Conservation (phyloP, 257 asterid genomes). For the Solanum verrucosum region DNA sequence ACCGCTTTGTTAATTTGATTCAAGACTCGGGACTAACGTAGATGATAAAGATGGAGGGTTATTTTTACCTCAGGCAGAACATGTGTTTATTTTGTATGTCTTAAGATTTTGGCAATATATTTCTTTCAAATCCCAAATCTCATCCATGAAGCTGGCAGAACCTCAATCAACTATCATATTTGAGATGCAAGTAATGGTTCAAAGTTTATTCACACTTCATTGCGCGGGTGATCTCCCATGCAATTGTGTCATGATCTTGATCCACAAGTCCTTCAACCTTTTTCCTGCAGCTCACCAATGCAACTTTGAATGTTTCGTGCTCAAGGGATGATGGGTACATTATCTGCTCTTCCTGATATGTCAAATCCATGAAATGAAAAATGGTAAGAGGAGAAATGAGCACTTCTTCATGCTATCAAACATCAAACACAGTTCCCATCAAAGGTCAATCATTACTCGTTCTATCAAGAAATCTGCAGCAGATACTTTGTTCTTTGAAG, state of each 20-base stretch:
- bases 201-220: slow-evolving; percentile 20
- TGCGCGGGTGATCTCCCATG: slow-evolving; percentile 85
- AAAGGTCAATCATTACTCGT: neutral
- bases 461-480: neutral
- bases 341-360: slow-evolving; percentile 72
- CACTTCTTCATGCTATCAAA: neutral
- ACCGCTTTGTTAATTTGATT: neutral
- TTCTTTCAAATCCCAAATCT: neutral
- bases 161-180: neutral
- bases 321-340: slow-evolving; percentile 75
- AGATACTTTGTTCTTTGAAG: neutral
- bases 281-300: slow-evolving; percentile 47
- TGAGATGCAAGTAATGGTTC: neutral
- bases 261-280: slow-evolving; percentile 9
- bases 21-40: neutral
- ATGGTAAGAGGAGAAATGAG: neutral
- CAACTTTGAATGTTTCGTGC: slow-evolving; percentile 58
- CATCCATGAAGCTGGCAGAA: neutral
- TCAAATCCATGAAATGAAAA: neutral
- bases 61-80: neutral
- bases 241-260: slow-evolving; percentile 13
- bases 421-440: neutral
- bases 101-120: neutral
- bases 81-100: neutral
- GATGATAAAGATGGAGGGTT: neutral